phyloP scores from a whole-genome alignment of 345 rosid genomes.

The Brassica cretica region DNA sequence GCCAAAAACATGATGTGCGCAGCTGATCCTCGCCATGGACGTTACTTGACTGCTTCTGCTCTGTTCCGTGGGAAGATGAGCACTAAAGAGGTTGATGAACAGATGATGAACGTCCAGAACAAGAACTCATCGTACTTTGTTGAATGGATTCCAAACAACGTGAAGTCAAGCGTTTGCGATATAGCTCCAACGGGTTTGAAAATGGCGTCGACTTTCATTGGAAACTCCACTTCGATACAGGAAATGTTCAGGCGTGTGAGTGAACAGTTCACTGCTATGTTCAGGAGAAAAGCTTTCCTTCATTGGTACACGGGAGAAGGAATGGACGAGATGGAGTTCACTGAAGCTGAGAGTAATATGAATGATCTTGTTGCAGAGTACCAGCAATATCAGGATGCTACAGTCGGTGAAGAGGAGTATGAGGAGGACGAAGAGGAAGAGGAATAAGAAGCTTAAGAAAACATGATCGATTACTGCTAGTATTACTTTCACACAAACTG shows the following conservation, averaged over 20 bases:
- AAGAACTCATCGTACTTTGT: background rate
- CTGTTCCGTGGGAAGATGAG: background rate
- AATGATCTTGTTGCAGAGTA: background rate
- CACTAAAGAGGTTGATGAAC: background rate
- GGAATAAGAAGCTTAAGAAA: background rate
- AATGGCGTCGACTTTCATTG: background rate
- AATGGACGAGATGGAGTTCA: background rate
- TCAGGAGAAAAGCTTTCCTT: background rate
- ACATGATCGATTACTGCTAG: background rate
- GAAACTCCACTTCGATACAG: background rate
- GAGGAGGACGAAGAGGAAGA: background rate
- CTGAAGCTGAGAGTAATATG: background rate
- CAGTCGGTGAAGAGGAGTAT: background rate
- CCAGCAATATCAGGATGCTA: background rate
- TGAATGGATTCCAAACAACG: background rate
- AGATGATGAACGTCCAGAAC: background rate
- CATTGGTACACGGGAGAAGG: background rate
- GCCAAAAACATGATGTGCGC: background rate
- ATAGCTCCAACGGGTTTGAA: background rate
- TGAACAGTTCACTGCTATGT: background rate
- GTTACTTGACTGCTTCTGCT: background rate
- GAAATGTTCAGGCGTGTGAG: background rate
- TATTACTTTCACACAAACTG: background rate
- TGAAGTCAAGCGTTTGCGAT: background rate
- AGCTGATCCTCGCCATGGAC: background rate